phyloP scores from a whole-genome alignment of 306 rosid species.

The Urtica urens region DNA sequence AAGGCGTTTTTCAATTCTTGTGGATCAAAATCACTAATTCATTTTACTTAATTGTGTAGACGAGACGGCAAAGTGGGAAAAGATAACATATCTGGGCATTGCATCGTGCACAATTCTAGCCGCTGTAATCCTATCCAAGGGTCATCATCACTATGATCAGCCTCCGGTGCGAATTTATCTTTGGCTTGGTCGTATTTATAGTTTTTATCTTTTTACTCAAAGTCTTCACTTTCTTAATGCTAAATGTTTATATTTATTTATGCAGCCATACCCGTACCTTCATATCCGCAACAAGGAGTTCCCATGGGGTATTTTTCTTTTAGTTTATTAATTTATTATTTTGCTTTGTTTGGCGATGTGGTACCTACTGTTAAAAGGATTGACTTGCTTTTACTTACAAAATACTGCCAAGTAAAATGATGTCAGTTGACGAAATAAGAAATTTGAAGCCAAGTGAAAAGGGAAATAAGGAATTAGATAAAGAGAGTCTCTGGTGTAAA shows the following conservation, averaged over 20 bases:
- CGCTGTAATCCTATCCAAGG: slow-evolving; percentile 49
- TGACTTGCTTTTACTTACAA: too few species aligned
- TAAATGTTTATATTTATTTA: slow-evolving; percentile 4
- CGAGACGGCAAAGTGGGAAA: slow-evolving; percentile 96
- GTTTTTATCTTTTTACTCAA: neutral
- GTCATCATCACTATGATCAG: slow-evolving; percentile 62
- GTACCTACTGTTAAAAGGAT: too few species aligned
- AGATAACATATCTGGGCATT: slow-evolving; percentile 80
- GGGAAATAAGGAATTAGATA: too few species aligned
- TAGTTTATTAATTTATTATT: too few species aligned
- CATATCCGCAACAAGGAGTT: slow-evolving; percentile 98
- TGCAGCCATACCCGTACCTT: slow-evolving; percentile 45
- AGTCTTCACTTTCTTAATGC: neutral
- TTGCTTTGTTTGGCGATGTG: too few species aligned
- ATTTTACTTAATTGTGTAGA: slow-evolving; percentile 27
- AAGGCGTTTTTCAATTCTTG: neutral
- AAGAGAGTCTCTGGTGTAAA: too few species aligned
- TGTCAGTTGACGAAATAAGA: too few species aligned
- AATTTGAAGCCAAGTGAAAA: too few species aligned
- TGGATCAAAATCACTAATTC: neutral
- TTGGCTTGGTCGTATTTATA: slow-evolving; percentile 1
- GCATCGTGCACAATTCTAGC: slow-evolving; percentile 49
- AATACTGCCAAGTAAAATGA: too few species aligned
- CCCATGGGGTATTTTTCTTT: slow-evolving; percentile 91
- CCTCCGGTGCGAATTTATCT: slow-evolving; percentile 62